phyloP scores from a whole-genome alignment of 495 filamentous ascomycete genomes.

The Podospora anserina region DNA sequence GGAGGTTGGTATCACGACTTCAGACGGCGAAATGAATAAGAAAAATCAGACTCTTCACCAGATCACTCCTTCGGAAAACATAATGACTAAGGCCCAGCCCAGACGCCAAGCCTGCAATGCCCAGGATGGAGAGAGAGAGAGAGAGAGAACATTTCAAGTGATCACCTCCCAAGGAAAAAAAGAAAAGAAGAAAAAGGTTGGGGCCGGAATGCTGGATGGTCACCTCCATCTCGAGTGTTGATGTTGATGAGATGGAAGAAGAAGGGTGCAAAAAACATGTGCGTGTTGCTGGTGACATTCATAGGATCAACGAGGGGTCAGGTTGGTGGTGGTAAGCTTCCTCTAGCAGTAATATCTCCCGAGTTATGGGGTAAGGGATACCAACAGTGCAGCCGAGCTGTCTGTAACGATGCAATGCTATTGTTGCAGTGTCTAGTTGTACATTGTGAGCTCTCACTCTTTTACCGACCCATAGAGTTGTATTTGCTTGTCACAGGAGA shows the following conservation, averaged over 20 bases:
- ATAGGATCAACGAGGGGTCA: neutral
- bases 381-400: neutral
- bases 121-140: neutral
- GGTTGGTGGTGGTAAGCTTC: neutral
- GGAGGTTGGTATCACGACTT: slow-evolving; percentile 4
- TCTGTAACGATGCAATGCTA: neutral
- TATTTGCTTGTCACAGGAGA: slow-evolving; percentile 27
- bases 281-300: neutral
- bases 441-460: neutral
- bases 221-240: neutral
- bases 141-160: neutral
- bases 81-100: neutral
- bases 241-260: slow-evolving; percentile 1
- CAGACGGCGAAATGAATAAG: slow-evolving; percentile 2
- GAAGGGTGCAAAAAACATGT: neutral
- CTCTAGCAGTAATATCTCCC: slow-evolving; percentile 6
- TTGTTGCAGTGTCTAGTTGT: neutral
- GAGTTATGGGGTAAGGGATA: neutral
- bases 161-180: neutral
- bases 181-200: neutral
- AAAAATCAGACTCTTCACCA: neutral
- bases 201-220: slow-evolving; percentile 2
- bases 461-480: slow-evolving; percentile 29
- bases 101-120: neutral
- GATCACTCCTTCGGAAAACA: neutral